Percentiles rank a stretch among this genome's conserved stretches.
These are phyloP conservation scores for Lentinula novae-zelandiae DNA, from an alignment of 1,284 basidiomycete species.

Conservation along the genomic window DNA sequence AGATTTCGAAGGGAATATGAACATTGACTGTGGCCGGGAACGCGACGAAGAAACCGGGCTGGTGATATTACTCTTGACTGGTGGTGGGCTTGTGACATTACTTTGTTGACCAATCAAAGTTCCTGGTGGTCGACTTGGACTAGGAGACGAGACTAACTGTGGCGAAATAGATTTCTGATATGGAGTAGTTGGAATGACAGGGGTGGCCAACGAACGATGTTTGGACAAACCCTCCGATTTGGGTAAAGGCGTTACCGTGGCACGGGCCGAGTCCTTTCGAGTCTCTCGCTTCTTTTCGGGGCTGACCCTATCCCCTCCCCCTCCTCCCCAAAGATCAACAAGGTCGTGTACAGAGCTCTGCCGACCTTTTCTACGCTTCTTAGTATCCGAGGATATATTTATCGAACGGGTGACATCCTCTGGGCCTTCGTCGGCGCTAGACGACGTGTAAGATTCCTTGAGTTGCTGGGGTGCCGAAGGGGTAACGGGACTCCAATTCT, in stretches of 20 bases:
- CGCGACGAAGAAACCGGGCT: slow-evolving; percentile 32
- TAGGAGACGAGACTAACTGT: slow-evolving; percentile 3
- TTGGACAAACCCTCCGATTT: slow-evolving; percentile 9
- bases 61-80: slow-evolving; percentile 21
- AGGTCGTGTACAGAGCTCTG: slow-evolving; percentile 79
- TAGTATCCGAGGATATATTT: slow-evolving; percentile 16
- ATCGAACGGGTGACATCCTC: slow-evolving; percentile 46
- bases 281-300: slow-evolving; percentile 35
- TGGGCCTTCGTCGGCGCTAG: slow-evolving; percentile 61
- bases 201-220: slow-evolving; percentile 11
- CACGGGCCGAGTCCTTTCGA: slow-evolving; percentile 17
- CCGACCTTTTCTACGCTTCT: slow-evolving; percentile 43
- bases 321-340: slow-evolving; percentile 71
- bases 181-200: slow-evolving; percentile 1
- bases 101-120: slow-evolving; percentile 14
- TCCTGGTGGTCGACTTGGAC: not conserved
- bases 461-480: slow-evolving; percentile 13
- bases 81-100: slow-evolving; percentile 24
- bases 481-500: slow-evolving; percentile 28
- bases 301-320: slow-evolving; percentile 38
- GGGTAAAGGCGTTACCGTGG: slow-evolving; percentile 13
- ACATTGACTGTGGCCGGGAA: slow-evolving; percentile 71
- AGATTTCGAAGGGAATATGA: slow-evolving; percentile 59
- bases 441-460: slow-evolving; percentile 32
- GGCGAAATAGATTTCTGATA: slow-evolving; percentile 12